phyloP scores from a whole-genome alignment of 2,329 filamentous ascomycete genomes.

The Didymella sp. region DNA sequence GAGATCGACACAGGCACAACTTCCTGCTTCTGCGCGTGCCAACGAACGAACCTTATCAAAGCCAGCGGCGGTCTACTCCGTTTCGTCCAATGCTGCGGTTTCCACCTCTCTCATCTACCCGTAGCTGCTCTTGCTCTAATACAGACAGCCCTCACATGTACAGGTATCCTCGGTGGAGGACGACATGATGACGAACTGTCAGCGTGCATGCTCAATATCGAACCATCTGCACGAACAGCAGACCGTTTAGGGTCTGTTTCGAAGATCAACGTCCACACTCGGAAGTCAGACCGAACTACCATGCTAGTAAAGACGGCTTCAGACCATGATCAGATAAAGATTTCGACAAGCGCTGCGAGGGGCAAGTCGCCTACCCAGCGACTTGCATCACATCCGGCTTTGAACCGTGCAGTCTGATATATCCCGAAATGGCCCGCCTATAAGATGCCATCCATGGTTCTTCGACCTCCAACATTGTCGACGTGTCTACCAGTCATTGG shows the following conservation, averaged over 20 bases:
- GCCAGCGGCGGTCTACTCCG: constrained; percentile 7
- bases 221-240: not conserved
- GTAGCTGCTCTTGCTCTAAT: not conserved
- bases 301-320: not conserved
- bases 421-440: not conserved
- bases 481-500: not conserved
- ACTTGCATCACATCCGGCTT: not conserved
- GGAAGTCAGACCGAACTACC: not conserved
- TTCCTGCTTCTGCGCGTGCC: not conserved
- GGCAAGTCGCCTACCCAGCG: not conserved
- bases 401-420: not conserved
- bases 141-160: not conserved
- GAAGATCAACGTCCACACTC: constrained; percentile 2
- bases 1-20: constrained; percentile 3
- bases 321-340: not conserved
- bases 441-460: not conserved
- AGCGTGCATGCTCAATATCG: not conserved
- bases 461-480: not conserved
- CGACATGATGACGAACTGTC: not conserved
- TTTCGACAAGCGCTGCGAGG: not conserved
- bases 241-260: not conserved
- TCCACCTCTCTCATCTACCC: not conserved
- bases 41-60: constrained; percentile 1
- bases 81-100: not conserved
- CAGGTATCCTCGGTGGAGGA: not conserved